Evolutionary conservation across 2,329 filamentous ascomycete species (phyloP), one percentile per base, ranked within the genome.

Genomic region (Westerdykella ornata): DNA sequence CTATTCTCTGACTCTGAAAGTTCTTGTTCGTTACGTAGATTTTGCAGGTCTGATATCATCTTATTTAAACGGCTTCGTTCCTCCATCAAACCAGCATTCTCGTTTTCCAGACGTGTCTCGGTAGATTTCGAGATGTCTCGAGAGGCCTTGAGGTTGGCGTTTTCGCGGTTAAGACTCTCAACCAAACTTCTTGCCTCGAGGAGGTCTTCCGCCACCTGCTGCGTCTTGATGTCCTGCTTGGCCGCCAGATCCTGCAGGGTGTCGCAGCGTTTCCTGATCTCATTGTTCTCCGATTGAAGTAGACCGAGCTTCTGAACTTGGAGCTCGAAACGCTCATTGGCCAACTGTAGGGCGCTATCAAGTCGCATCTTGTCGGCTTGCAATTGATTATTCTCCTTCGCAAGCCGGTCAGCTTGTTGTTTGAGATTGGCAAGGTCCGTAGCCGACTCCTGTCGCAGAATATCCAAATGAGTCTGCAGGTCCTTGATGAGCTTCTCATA

Each of bases 81-180:
- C 45, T 94, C 86, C 32, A 85, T 76, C 11, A 97, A 72, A 15
- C 72, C 80, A 58, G 95, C 88, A 49, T 92, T 95, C 59, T 97
- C 89, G 55, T 92, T 87, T 47, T 80, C 84, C 33, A 97, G 74
- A 39, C 94, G 82, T 48, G 85, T 83, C 62, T 97, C 89, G 26
- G 96, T 94, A 42, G 84, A 87, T 70, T 92, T 94, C 85, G 86
- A 95, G 8, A 98, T 74, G 29, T 88, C 85, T 69, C 95, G 95
- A 66, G 97, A 90, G 0, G 90, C 89, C 65, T 94, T 95, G 26
- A 96, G 77, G 58, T 97, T 96, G 13, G 88, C 83, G 40, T 83
- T 88, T 62, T 98, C 92, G 50, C 88, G 88, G 39, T 88, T 84
- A 66, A 96, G 78, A 57, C 88, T 89, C 58, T 98, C 90, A 3